Base-by-base conservation (phyloP, 257 asterid species). In the Ajuga chamaepitys region DNA sequence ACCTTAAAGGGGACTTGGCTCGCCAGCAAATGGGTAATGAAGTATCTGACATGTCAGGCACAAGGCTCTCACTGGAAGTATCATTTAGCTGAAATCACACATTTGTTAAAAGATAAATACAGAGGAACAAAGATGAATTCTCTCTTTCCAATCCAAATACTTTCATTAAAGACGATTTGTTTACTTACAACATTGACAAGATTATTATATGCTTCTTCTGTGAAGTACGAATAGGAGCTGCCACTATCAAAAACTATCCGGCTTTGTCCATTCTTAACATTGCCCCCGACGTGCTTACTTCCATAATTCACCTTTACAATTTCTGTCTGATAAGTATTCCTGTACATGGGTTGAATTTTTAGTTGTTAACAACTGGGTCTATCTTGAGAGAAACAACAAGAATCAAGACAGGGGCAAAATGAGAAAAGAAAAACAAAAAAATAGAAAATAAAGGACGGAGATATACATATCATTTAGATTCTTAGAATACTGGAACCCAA, bases 11-110 rank as follows among this genome's bases (percentile, higher is more conserved):
- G 57, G 74, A 70, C 59, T 83, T 78, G 65, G 86, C 54, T 64
- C 55, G 79, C 93, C 95, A 87, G 81, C 95, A 87, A 57, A 87
- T 28, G 57, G 89, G 93, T 25, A 87, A 78, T 14, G 86, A 81
- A 13, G 78, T 64, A 72, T 87, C 93, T 66, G 90, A 76, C 58
- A 76, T 16, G 74, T 85, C 93, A 45, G 46, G 84, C 62, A 81
- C 62, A 66, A 87, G 81, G 77, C 70, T 76, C 62, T 79, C 85
- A 17, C 70, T 75, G 37, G 83, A 65, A 80, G 70, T 61, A 62
- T 74, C 88, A 61, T 80, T 65, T 45, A 85, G 78, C 95, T 87
- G 82, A 68, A 73, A 56, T 51, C 45, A 70, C 21, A 67, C 40
- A 40, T 66, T 74, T 55, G 24, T 48, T 18, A 13, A 26, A 30